These are phyloP conservation scores for Glomus cerebriforme DNA, from an alignment of 192 early-diverging fungal species.

Conservation along the genomic window DNA sequence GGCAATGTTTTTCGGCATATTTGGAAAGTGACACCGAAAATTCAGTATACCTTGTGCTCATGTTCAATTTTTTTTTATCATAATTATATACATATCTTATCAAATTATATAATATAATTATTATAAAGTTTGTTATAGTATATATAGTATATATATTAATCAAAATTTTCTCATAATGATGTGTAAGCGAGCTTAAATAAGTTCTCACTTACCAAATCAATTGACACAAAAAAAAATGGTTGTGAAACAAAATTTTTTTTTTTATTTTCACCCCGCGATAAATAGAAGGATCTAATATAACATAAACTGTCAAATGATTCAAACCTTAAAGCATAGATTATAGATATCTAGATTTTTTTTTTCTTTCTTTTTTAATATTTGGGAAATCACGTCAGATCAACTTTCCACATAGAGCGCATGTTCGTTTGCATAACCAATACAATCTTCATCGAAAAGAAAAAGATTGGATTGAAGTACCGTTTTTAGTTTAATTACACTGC, in stretches of 20 bases:
- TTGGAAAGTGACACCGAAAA: not conserved
- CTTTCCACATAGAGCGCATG: not conserved
- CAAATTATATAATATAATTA: too few species aligned
- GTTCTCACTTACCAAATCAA: too few species aligned
- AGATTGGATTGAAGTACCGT: not conserved
- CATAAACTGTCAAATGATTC: not conserved
- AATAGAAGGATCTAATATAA: not conserved
- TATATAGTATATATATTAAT: too few species aligned
- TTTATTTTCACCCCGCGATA: too few species aligned
- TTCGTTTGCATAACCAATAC: not conserved
- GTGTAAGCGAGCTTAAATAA: too few species aligned
- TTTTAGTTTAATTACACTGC: not conserved
- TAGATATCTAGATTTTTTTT: not conserved
- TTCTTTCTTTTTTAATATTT: not conserved
- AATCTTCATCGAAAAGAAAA: not conserved
- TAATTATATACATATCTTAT: too few species aligned
- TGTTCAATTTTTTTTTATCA: not conserved
- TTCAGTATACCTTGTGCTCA: not conserved
- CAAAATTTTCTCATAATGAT: too few species aligned
- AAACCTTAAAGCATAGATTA: not conserved
- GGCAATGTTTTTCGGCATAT: slow-evolving; percentile 2
- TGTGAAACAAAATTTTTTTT: too few species aligned
- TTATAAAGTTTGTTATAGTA: too few species aligned
- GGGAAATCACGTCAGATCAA: not conserved
- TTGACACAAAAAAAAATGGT: too few species aligned